Conservation (phyloP, 306 rosid genomes). For the Abrus precatorius region DNA sequence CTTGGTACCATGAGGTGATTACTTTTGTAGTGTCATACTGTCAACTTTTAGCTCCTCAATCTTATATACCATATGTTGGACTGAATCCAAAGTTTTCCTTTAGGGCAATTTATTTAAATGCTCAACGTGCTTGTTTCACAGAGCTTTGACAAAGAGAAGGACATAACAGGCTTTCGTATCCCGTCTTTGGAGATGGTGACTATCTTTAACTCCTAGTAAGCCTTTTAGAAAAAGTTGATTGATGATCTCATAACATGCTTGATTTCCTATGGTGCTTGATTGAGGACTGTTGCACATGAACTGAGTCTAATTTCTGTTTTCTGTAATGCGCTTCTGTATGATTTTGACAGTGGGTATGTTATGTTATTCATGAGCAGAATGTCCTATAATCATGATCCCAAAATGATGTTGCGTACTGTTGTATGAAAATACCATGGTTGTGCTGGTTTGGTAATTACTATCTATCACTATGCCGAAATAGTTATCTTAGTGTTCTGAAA, state of each 20-base stretch:
- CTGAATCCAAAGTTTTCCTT: slow-evolving; percentile 35
- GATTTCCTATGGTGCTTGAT: slow-evolving; percentile 41
- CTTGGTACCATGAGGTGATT: slow-evolving; percentile 96
- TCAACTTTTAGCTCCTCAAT: slow-evolving; percentile 41
- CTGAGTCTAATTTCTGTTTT: slow-evolving; percentile 14
- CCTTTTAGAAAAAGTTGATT: slow-evolving; percentile 47
- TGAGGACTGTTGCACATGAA: slow-evolving; percentile 31
- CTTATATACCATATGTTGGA: slow-evolving; percentile 39
- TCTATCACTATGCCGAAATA: slow-evolving; percentile 4
- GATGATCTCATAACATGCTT: slow-evolving; percentile 47
- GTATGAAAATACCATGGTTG: slow-evolving; percentile 4
- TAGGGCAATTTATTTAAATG: slow-evolving; percentile 16
- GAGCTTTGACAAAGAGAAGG: slow-evolving; percentile 94
- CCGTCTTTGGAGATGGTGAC: slow-evolving; percentile 94
- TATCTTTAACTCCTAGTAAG: slow-evolving; percentile 69
- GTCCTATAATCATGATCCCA: slow-evolving; percentile 15
- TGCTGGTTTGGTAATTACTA: slow-evolving; percentile 27
- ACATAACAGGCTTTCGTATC: slow-evolving; percentile 64
- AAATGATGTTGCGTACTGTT: slow-evolving; percentile 6
- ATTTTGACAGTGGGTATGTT: neutral
- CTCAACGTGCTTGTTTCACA: slow-evolving; percentile 53
- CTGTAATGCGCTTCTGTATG: neutral
- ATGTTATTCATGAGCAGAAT: slow-evolving; percentile 9
- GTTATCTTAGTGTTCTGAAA: slow-evolving; percentile 8
- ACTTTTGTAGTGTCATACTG: slow-evolving; percentile 12